Evolutionary conservation across 495 filamentous ascomycete genomes (phyloP).

Genomic region (Penicillium crystallinum): DNA sequence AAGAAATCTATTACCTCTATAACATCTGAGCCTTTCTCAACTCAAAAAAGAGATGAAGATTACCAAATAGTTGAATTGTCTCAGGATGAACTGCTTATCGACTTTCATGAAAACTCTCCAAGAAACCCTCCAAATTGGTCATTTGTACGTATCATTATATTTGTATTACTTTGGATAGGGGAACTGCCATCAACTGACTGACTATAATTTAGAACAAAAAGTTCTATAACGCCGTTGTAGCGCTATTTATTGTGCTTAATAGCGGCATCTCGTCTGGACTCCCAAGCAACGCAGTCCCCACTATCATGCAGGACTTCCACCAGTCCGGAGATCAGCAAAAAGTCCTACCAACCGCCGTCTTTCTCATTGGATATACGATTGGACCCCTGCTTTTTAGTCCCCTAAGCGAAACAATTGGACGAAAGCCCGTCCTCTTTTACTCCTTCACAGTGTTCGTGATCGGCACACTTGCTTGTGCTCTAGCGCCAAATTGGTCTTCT

Average conservation of each 20-base stretch:
- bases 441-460: conserved; percentile 61
- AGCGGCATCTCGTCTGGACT: conserved; percentile 66
- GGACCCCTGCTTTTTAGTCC: conserved; percentile 65
- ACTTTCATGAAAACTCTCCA: conserved; percentile 25
- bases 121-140: conserved; percentile 30
- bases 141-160: conserved; percentile 18
- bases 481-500: conserved; percentile 61
- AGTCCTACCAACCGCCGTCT: conserved; percentile 70
- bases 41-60: not conserved
- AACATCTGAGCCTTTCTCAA: not conserved
- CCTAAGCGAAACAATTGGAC: conserved; percentile 64
- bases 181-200: too few relatives aligned
- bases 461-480: conserved; percentile 63
- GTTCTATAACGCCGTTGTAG: conserved; percentile 48
- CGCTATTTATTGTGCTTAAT: conserved; percentile 62
- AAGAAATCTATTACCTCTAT: conserved; percentile 6
- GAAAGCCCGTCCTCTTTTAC: conserved; percentile 54
- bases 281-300: conserved; percentile 58
- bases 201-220: conserved; percentile 49
- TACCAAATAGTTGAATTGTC: conserved; percentile 22
- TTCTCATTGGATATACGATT: conserved; percentile 63
- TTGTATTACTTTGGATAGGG: too few relatives aligned
- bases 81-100: conserved; percentile 25
- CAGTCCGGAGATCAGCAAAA: conserved; percentile 38
- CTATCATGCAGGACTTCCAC: conserved; percentile 40